Evolutionary conservation across 148 eudicot species (phyloP).

Genomic region (Chenopodium formosanum): DNA sequence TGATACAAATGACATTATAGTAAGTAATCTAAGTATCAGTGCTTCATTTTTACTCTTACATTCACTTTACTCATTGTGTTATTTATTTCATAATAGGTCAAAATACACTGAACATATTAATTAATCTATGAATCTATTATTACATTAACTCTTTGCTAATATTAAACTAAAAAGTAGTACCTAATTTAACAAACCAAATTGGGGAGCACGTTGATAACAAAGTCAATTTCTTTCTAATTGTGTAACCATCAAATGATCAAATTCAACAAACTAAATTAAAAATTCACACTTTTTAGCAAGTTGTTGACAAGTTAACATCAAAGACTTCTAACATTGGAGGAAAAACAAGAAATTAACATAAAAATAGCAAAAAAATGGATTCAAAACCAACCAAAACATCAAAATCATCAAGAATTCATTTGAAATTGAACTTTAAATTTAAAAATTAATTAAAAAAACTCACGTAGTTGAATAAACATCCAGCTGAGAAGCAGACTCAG

Average conservation of each 20-base stretch:
- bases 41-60: no score
- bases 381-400: slow-evolving; percentile 11
- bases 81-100: no score
- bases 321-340: neutral
- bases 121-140: no score
- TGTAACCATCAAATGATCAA: neutral
- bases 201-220: slow-evolving; percentile 20
- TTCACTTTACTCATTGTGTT: no score
- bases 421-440: neutral
- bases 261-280: neutral
- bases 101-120: no score
- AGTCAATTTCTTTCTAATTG: neutral
- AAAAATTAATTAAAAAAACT: slow-evolving; percentile 30
- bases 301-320: slow-evolving; percentile 14
- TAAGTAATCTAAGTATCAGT: no score
- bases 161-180: neutral
- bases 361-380: slow-evolving; percentile 13
- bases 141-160: neutral
- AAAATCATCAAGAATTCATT: neutral
- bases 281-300: neutral
- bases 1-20: no score
- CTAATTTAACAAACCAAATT: slow-evolving; percentile 12
- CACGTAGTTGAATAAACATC: slow-evolving; percentile 87
- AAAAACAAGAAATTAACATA: slow-evolving; percentile 1
- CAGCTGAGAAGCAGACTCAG: slow-evolving; percentile 62